phyloP scores from a whole-genome alignment of 2,329 filamentous ascomycete genomes.

The Aspergillus glaucus region DNA sequence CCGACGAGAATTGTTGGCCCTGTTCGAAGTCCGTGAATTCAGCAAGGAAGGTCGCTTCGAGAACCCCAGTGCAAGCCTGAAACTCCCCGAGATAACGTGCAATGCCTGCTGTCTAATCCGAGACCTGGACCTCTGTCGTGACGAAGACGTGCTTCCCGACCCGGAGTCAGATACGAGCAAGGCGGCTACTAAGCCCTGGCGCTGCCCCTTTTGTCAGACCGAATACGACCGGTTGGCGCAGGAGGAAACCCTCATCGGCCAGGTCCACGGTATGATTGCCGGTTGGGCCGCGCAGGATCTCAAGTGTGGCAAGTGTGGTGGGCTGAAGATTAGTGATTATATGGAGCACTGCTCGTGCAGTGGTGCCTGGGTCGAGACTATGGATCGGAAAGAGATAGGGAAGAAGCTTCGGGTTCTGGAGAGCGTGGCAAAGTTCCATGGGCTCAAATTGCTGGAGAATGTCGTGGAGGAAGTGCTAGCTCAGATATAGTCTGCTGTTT shows the following conservation, averaged over 20 bases:
- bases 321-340: constrained; percentile 77
- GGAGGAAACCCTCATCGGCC: constrained; percentile 73
- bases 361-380: constrained; percentile 71
- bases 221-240: constrained; percentile 73
- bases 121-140: constrained; percentile 87
- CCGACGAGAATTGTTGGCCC: constrained; percentile 76
- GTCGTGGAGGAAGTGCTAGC: constrained; percentile 62
- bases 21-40: constrained; percentile 96
- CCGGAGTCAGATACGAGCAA: constrained; percentile 24
- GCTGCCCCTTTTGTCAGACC: constrained; percentile 67
- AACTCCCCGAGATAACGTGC: constrained; percentile 71
- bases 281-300: constrained; percentile 88
- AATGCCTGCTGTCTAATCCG: constrained; percentile 83
- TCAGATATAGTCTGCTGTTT: constrained; percentile 27
- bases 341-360: constrained; percentile 95
- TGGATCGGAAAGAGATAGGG: constrained; percentile 60
- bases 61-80: constrained; percentile 73
- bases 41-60: constrained; percentile 77
- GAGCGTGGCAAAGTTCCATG: constrained; percentile 72
- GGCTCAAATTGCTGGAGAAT: constrained; percentile 70
- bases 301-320: constrained; percentile 66
- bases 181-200: constrained; percentile 53
- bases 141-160: constrained; percentile 68
- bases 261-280: constrained; percentile 67
- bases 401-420: constrained; percentile 63